Percentiles rank a stretch among this genome's conserved stretches.
These are phyloP conservation scores for Penicillium taxi DNA, from an alignment of 495 filamentous ascomycete genomes.

Conservation along the genomic window DNA sequence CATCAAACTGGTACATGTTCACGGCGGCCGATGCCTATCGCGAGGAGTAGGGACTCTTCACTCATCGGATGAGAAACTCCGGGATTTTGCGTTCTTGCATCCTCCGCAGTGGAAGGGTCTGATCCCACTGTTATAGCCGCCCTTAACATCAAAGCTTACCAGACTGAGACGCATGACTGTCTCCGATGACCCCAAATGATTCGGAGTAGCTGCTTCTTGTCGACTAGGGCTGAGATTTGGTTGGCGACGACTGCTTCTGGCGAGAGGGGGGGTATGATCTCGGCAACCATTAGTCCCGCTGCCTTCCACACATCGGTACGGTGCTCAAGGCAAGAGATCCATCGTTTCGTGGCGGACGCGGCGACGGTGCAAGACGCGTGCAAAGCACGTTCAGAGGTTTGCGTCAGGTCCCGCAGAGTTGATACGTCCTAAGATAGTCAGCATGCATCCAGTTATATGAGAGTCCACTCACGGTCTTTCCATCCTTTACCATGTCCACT, in stretches of 20 bases:
- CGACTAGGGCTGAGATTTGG: neutral
- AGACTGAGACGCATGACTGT: neutral
- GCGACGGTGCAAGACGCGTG: neutral
- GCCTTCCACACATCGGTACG: too few species aligned
- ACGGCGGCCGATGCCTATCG: neutral
- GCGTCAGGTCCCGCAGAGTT: neutral
- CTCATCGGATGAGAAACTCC: neutral
- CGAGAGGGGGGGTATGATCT: neutral
- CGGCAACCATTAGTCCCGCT: neutral
- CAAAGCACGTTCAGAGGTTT: neutral
- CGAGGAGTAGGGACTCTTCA: neutral
- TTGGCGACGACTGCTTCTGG: neutral
- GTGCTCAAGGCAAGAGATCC: neutral
- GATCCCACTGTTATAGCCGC: neutral
- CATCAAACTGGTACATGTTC: neutral
- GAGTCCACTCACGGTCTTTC: conserved; percentile 1
- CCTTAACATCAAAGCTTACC: neutral
- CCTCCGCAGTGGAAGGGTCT: neutral
- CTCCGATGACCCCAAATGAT: too few species aligned
- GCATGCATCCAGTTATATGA: neutral
- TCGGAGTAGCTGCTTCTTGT: neutral
- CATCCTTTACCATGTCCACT: neutral
- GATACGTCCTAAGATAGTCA: conserved; percentile 3
- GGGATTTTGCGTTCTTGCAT: neutral
- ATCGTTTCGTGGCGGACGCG: neutral